These are phyloP conservation scores for Diaporthe velutina DNA, from an alignment of 2,329 filamentous ascomycete genomes.

Conservation along the genomic window DNA sequence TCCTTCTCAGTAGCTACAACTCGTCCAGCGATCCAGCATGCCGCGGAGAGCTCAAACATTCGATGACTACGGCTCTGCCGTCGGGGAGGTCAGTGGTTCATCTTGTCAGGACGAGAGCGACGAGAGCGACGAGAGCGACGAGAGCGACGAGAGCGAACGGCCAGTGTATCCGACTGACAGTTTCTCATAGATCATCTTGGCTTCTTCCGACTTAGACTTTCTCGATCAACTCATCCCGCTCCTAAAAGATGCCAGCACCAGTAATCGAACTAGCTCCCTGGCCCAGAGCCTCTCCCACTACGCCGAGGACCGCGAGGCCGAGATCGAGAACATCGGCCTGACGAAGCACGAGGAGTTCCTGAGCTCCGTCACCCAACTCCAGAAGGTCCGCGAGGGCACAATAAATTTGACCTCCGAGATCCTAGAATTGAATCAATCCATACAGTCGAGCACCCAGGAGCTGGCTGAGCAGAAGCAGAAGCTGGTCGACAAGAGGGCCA, in stretches of 20 bases:
- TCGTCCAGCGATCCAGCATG: constrained; percentile 13
- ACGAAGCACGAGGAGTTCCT: constrained; percentile 98
- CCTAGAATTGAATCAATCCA: constrained; percentile 90
- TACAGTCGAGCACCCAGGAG: constrained; percentile 94
- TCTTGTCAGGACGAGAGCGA: no score
- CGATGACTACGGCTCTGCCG: constrained; percentile 47
- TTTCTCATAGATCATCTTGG: constrained; percentile 84
- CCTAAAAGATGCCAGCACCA: constrained; percentile 87
- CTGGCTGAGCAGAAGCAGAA: constrained; percentile 94
- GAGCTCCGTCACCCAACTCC: constrained; percentile 92
- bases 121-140: background rate
- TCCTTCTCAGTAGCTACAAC: background rate
- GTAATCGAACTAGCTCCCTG: constrained; percentile 79
- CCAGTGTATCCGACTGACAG: constrained; percentile 33
- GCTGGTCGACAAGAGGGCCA: constrained; percentile 89
- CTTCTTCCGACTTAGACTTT: constrained; percentile 92
- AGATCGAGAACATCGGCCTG: constrained; percentile 95
- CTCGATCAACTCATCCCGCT: constrained; percentile 95
- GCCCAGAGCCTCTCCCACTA: constrained; percentile 85
- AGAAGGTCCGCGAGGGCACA: constrained; percentile 90
- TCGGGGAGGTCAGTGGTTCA: constrained; percentile 43
- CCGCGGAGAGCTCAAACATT: constrained; percentile 43
- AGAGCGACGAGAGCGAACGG: constrained; percentile 7
- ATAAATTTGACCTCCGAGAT: constrained; percentile 92
- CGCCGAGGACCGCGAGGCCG: constrained; percentile 85